phyloP scores from a whole-genome alignment of 1,139 yeast species.

The Hansenula sp. region DNA sequence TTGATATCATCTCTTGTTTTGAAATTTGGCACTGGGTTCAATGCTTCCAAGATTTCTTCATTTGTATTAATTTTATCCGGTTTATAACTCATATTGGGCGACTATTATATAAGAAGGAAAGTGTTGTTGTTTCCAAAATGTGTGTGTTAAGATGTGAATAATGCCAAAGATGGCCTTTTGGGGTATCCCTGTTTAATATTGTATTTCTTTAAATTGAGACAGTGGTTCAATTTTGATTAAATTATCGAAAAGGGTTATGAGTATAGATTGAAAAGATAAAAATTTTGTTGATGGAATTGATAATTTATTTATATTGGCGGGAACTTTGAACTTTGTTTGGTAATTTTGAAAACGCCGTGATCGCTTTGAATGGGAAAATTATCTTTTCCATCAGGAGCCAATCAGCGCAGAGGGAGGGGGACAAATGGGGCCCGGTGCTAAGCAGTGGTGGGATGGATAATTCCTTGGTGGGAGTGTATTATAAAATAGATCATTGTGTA shows the following conservation, averaged over 20 bases:
- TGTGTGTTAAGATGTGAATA: no score
- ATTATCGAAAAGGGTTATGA: neutral
- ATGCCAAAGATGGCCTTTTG: no score
- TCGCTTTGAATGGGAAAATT: constrained; percentile 11
- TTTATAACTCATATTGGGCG: neutral
- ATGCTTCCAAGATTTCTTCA: constrained; percentile 20
- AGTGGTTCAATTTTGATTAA: no score
- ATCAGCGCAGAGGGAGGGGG: constrained; percentile 7
- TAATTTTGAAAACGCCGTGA: neutral
- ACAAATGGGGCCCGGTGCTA: constrained; percentile 7
- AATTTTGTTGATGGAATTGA: constrained; percentile 5
- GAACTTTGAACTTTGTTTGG: neutral
- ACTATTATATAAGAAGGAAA: no score
- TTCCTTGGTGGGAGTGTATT: neutral
- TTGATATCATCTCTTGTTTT: constrained; percentile 48
- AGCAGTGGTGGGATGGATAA: no score
- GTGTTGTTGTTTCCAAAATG: no score
- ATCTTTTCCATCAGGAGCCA: constrained; percentile 22
- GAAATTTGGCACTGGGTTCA: constrained; percentile 35
- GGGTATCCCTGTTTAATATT: no score
- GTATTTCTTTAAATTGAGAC: no score
- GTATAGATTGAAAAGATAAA: neutral
- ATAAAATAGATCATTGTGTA: neutral
- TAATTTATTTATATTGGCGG: constrained; percentile 3
- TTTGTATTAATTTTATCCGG: constrained; percentile 13